These are phyloP conservation scores for Sporothrix dimorphospora DNA, from an alignment of 2,329 filamentous ascomycete genomes.

Conservation along the genomic window DNA sequence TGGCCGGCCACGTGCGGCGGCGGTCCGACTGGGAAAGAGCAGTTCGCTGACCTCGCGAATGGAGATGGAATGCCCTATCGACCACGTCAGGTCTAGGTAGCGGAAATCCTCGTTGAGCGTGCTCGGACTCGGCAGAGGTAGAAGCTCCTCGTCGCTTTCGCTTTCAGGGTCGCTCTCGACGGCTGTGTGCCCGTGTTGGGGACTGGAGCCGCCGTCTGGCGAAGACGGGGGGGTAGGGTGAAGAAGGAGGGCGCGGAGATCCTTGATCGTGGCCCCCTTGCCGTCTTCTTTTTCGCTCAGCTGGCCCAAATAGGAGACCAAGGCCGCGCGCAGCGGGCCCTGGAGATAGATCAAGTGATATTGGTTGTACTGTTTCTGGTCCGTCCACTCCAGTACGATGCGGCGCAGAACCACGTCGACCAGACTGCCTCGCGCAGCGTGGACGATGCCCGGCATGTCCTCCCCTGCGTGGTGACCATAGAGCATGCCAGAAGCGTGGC, in stretches of 20 bases:
- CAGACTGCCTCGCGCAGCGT: slow-evolving; percentile 52
- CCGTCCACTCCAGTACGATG: slow-evolving; percentile 59
- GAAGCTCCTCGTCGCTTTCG: slow-evolving; percentile 36
- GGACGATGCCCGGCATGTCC: slow-evolving; percentile 49
- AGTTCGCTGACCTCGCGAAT: slow-evolving; percentile 57
- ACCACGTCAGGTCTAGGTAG: slow-evolving; percentile 58
- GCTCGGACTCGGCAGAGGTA: slow-evolving; percentile 33
- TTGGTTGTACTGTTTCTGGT: slow-evolving; percentile 58
- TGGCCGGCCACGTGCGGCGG: too few species aligned
- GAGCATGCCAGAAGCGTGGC: background rate
- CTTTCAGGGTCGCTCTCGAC: slow-evolving; percentile 35
- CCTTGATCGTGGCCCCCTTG: slow-evolving; percentile 50
- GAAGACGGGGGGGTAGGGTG: slow-evolving; percentile 36
- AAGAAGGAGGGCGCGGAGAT: slow-evolving; percentile 53
- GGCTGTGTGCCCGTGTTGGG: background rate
- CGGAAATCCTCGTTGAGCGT: slow-evolving; percentile 52
- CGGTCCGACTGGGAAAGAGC: slow-evolving; percentile 44
- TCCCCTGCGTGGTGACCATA: slow-evolving; percentile 16
- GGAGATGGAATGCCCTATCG: slow-evolving; percentile 54
- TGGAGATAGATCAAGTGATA: slow-evolving; percentile 61
- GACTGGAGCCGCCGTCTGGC: background rate
- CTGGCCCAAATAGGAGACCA: slow-evolving; percentile 56
- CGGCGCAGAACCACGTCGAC: slow-evolving; percentile 55
- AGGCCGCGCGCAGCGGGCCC: slow-evolving; percentile 53
- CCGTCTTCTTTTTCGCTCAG: slow-evolving; percentile 41